Conservation (phyloP, 1,139 yeast genomes). For the Yamadazyma spencermartinsiae region DNA sequence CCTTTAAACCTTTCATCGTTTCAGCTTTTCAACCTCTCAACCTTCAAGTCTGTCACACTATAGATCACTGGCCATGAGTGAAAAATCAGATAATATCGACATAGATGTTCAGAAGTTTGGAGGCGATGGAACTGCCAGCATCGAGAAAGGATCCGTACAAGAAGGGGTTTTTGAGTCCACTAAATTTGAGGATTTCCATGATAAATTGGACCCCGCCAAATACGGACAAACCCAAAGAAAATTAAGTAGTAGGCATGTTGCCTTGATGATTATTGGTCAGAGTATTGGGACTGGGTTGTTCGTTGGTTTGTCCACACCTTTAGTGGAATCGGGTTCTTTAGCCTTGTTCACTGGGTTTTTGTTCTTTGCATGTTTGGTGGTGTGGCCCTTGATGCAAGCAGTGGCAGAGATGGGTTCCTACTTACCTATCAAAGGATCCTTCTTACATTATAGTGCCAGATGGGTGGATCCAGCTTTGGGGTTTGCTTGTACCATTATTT, state of each 20-base stretch:
- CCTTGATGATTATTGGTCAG: conserved; percentile 53
- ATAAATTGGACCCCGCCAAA: conserved; percentile 29
- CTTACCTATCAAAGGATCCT: conserved; percentile 41
- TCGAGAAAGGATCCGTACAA: conserved; percentile 14
- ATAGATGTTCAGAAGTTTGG: conserved; percentile 27
- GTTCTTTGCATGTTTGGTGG: conserved; percentile 33
- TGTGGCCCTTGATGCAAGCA: conserved; percentile 43
- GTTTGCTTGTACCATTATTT: conserved; percentile 38
- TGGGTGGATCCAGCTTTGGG: conserved; percentile 44
- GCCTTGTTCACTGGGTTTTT: conserved; percentile 38
- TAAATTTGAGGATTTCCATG: conserved; percentile 33
- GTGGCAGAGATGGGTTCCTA: conserved; percentile 44
- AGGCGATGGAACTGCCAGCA: conserved; percentile 1
- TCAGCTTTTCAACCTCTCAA: background rate
- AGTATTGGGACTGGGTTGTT: conserved; percentile 52
- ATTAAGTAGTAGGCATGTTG: conserved; percentile 45
- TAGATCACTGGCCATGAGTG: conserved; percentile 1
- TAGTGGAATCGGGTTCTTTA: conserved; percentile 37
- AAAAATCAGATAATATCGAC: conserved; percentile 13
- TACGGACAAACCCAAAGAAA: conserved; percentile 40
- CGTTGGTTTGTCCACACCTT: conserved; percentile 36
- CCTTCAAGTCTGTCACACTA: conserved; percentile 13
- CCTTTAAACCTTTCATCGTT: too few species aligned
- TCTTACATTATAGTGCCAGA: conserved; percentile 38
- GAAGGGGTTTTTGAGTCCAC: conserved; percentile 14